Evolutionary conservation across 164 flowering plant species (phyloP).

Genomic region (Euptelea pleiosperma): DNA sequence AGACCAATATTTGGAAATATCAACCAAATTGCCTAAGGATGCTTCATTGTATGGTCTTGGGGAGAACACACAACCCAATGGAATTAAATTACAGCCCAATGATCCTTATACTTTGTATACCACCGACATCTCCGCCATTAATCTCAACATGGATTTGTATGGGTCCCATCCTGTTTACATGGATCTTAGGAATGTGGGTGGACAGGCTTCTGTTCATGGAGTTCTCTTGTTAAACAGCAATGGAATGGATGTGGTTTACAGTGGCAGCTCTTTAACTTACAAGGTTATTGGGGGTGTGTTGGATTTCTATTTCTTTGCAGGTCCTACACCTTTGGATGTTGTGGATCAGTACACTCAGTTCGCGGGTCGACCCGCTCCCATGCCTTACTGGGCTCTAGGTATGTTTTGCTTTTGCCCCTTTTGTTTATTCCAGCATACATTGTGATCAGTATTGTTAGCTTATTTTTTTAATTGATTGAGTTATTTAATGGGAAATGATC

Average conservation of each 20-base stretch:
- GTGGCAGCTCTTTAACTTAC: conserved; percentile 75
- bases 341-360: conserved; percentile 86
- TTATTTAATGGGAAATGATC: background rate
- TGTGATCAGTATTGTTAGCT: too few species aligned
- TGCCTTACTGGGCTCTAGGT: conserved; percentile 99
- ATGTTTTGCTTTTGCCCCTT: conserved; percentile 15
- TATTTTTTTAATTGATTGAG: background rate
- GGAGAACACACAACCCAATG: conserved; percentile 87
- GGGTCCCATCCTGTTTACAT: conserved; percentile 96
- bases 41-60: conserved; percentile 92
- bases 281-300: conserved; percentile 93
- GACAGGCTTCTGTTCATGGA: conserved; percentile 59
- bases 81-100: conserved; percentile 68
- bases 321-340: conserved; percentile 72
- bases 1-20: conserved; percentile 88
- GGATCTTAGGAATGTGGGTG: conserved; percentile 79
- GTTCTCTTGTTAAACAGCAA: conserved; percentile 88
- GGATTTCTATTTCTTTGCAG: conserved; percentile 90
- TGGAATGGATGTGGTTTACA: conserved; percentile 95
- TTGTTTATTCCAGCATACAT: too few species aligned
- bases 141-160: conserved; percentile 75
- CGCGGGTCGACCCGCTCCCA: conserved; percentile 90
- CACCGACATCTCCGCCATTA: conserved; percentile 76
- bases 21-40: conserved; percentile 71
- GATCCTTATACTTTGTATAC: conserved; percentile 94